Conservation (phyloP, 2,329 filamentous ascomycete species). For the Ceratocystiopsis sp. region DNA sequence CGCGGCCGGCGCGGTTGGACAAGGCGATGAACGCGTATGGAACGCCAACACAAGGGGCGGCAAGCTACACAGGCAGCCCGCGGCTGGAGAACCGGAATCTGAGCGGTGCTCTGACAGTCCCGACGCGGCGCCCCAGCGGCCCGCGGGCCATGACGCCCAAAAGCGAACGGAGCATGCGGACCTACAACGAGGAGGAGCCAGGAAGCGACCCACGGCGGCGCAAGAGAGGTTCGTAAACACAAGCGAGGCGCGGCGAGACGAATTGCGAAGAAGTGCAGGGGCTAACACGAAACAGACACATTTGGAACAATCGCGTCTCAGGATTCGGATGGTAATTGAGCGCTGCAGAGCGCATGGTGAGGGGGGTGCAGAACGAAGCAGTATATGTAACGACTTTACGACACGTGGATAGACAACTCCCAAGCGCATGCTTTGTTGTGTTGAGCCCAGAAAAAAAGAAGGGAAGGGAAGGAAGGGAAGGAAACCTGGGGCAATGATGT, state of each 20-base stretch:
- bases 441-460: too few species aligned
- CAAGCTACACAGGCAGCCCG: conserved; percentile 33
- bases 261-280: too few species aligned
- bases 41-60: conserved; percentile 23
- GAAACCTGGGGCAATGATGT: too few species aligned
- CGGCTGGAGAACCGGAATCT: conserved; percentile 40
- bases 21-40: conserved; percentile 37
- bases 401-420: too few species aligned
- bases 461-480: too few species aligned
- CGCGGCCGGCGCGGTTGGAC: conserved; percentile 28
- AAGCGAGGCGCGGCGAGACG: too few species aligned
- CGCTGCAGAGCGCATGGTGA: too few species aligned
- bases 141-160: conserved; percentile 45
- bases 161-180: conserved; percentile 20
- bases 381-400: too few species aligned
- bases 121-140: conserved; percentile 37
- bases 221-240: conserved; percentile 32
- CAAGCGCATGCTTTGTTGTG: too few species aligned
- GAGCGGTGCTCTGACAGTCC: conserved; percentile 33
- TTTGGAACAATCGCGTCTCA: conserved; percentile 34
- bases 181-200: conserved; percentile 25
- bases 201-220: conserved; percentile 28
- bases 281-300: conserved; percentile 22
- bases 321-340: conserved; percentile 23
- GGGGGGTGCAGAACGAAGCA: too few species aligned